Conservation (phyloP, 352 stramenopile genomes). For the Pythium rhizo-oryzae region DNA sequence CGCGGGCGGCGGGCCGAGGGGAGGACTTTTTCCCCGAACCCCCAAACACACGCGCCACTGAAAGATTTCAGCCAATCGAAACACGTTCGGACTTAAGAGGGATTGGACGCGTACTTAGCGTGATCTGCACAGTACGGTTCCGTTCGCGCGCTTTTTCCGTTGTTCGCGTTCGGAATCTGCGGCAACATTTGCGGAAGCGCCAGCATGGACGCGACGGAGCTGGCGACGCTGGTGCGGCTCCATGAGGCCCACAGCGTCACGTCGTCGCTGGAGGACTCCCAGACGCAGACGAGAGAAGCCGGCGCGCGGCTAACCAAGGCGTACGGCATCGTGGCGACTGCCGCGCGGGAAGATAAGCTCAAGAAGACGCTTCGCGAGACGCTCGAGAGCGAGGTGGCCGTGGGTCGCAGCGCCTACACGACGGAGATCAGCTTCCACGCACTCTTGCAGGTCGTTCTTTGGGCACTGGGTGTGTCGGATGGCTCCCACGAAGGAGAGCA, state of each 20-base stretch:
- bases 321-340: conserved; percentile 22
- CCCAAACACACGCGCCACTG: conserved; percentile 22
- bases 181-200: conserved; percentile 2
- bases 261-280: conserved; percentile 5
- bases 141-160: conserved; percentile 9
- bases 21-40: neutral
- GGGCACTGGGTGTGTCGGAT: conserved; percentile 30
- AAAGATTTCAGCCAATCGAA: conserved; percentile 28
- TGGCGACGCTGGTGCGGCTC: conserved; percentile 36
- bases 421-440: conserved; percentile 34
- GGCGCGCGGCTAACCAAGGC: conserved; percentile 7
- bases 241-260: conserved; percentile 22
- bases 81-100: conserved; percentile 20
- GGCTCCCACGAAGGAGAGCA: conserved; percentile 28
- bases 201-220: conserved; percentile 5
- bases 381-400: conserved; percentile 24
- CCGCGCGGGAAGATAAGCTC: conserved; percentile 35
- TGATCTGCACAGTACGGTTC: neutral
- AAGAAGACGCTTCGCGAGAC: conserved; percentile 27
- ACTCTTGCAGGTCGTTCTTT: conserved; percentile 41
- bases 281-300: conserved; percentile 1
- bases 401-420: conserved; percentile 37
- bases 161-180: neutral
- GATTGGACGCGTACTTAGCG: conserved; percentile 1
- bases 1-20: neutral